Base-by-base conservation (phyloP, 345 rosid genomes). In the Linum trigynum region DNA sequence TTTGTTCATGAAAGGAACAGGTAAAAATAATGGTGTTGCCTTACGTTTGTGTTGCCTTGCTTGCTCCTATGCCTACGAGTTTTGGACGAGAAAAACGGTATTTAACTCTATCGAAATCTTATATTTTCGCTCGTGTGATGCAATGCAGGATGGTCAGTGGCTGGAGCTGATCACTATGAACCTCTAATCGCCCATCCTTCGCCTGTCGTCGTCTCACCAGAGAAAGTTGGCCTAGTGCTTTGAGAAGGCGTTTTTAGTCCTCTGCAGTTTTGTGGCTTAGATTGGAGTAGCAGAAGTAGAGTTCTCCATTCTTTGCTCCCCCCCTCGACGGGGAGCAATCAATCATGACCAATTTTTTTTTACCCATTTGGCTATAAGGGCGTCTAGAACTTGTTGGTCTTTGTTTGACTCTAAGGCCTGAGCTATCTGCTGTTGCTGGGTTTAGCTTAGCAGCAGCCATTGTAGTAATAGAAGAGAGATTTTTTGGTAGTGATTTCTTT, bases 1-100 rank as follows among this genome's bases (percentile, higher is more conserved):
- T 76, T 77, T 95, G 3, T 87, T 95, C 77, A 95, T 95, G 99
- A 95, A 91, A 81, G 99, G 99, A 76, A 89, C 99, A 71, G 97
- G 99, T 90, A 83, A 35, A 36, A 38, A 35, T 38, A 8, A 23
- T 23, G 32, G 32, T 39, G 38, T 38, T 5, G 16, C 17, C 16
- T 38, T 15, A 38, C 9, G 14, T 8, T 23, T 37, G 37, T 23
- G 32, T 23, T 23, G 32, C 32, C 32, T 0, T 23, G 32, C 32
- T 23, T 23, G 32, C 32, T 23, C 32, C 32, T 23, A 23, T 23
- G 32, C 32, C 32, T 23, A 23, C 32, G 32, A 23, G 32, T 23
- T 23, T 23, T 23, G 32, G 32, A 23, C 66, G 3, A 5, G 11
- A 7, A 2, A 1, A 17, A 23, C 32, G 32, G 32, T 23, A 23